These are phyloP conservation scores for Eruca vesicaria DNA, from an alignment of 441 rosid genomes.

Conservation along the genomic window DNA sequence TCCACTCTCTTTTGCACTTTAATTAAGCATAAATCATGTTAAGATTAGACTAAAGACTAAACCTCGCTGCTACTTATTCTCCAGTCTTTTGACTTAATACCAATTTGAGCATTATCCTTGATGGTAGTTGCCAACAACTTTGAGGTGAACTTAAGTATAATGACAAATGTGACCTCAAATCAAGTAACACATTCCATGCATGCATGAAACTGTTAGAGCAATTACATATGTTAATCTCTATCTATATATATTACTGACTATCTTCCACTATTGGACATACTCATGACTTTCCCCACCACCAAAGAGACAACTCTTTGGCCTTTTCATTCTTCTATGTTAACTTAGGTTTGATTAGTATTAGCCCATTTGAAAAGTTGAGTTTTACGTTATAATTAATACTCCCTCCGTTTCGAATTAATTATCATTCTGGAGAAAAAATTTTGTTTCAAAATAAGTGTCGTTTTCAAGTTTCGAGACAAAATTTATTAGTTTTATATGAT, in stretches of 20 bases:
- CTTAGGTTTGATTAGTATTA: too few species aligned
- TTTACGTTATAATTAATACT: too few species aligned
- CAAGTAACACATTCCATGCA: constrained; percentile 15
- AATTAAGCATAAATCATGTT: neutral
- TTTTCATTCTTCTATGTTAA: neutral
- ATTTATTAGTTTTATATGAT: too few species aligned
- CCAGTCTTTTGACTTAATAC: neutral
- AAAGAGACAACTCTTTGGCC: constrained; percentile 19
- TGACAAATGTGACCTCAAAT: constrained; percentile 22
- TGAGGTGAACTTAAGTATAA: neutral
- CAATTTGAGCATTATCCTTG: neutral
- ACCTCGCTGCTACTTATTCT: neutral
- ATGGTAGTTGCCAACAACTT: constrained; percentile 6
- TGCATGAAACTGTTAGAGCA: constrained; percentile 17
- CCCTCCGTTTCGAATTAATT: too few species aligned
- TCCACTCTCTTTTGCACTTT: constrained; percentile 1
- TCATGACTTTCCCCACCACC: constrained; percentile 25
- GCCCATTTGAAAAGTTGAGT: too few species aligned
- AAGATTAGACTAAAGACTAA: constrained; percentile 4
- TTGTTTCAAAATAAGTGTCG: too few species aligned
- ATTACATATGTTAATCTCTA: neutral
- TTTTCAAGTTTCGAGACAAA: too few species aligned
- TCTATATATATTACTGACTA: neutral
- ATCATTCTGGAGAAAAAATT: too few species aligned
- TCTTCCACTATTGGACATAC: constrained; percentile 33